Evolutionary conservation across 495 filamentous ascomycete species (phyloP).

Genomic region (Ramalina peruviana): DNA sequence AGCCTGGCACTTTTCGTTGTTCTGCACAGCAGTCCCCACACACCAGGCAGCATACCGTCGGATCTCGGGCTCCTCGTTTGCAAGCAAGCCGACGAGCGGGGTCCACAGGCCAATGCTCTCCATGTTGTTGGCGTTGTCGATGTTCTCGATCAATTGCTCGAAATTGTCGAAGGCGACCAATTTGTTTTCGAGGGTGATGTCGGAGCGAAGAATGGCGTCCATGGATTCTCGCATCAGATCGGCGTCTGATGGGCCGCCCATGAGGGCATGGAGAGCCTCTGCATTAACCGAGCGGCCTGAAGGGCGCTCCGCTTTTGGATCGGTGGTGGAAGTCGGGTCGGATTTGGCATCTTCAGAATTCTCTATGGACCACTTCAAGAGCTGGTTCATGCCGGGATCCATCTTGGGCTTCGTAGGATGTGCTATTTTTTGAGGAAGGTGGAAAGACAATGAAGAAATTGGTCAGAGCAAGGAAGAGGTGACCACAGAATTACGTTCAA

Average conservation of each 20-base stretch:
- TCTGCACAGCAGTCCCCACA: constrained; percentile 86
- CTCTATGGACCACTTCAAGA: constrained; percentile 90
- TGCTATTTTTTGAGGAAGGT: neutral
- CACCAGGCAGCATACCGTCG: constrained; percentile 82
- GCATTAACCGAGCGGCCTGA: constrained; percentile 38
- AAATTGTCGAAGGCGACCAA: constrained; percentile 91
- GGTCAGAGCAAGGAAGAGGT: neutral
- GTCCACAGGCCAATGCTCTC: constrained; percentile 65
- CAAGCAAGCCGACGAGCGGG: constrained; percentile 55
- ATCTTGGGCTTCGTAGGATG: constrained; percentile 9
- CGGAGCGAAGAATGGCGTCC: constrained; percentile 47
- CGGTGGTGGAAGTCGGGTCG: constrained; percentile 23
- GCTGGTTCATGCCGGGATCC: constrained; percentile 51
- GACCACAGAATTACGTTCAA: too few relatives aligned
- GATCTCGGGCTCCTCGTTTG: constrained; percentile 53
- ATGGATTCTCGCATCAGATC: constrained; percentile 80
- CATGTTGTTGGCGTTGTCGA: constrained; percentile 94
- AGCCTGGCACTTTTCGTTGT: constrained; percentile 75
- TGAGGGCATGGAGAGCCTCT: constrained; percentile 53
- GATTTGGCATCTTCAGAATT: constrained; percentile 42
- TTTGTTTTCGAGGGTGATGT: constrained; percentile 60
- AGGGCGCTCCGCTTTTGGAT: constrained; percentile 27
- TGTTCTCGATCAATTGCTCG: constrained; percentile 75
- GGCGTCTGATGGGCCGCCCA: constrained; percentile 74
- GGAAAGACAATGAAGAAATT: neutral